These are phyloP conservation scores for Irpex sp. DNA, from an alignment of 1,284 basidiomycete species.

Conservation along the genomic window DNA sequence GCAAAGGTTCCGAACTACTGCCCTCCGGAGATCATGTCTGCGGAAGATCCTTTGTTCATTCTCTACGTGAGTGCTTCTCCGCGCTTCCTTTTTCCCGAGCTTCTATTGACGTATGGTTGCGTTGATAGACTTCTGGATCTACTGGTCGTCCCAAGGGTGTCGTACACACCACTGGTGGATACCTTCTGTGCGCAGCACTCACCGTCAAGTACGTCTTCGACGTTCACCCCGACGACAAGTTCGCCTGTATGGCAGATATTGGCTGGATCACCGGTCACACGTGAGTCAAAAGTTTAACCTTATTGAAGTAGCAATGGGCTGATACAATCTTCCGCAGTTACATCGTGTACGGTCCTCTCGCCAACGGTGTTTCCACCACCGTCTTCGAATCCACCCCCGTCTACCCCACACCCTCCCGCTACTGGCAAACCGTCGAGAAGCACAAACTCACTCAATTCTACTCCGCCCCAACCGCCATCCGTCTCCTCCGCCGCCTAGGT, in stretches of 20 bases:
- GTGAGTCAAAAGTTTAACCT: slow-evolving; percentile 31
- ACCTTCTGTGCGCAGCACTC: slow-evolving; percentile 84
- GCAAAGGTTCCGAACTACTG: slow-evolving; percentile 85
- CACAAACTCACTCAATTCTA: slow-evolving; percentile 95
- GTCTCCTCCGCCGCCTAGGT: slow-evolving; percentile 87
- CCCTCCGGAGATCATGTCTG: slow-evolving; percentile 81
- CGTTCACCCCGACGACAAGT: slow-evolving; percentile 87
- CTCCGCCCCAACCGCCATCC: slow-evolving; percentile 90
- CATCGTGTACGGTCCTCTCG: slow-evolving; percentile 95
- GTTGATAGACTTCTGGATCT: slow-evolving; percentile 82
- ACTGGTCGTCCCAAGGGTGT: slow-evolving; percentile 99
- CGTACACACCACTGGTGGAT: slow-evolving; percentile 93
- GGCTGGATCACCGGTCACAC: slow-evolving; percentile 99
- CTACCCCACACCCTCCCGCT: slow-evolving; percentile 93
- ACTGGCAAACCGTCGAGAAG: slow-evolving; percentile 95
- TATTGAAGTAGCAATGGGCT: background rate
- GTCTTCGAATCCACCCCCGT: slow-evolving; percentile 97
- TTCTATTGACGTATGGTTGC: background rate
- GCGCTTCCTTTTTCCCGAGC: background rate
- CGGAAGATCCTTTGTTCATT: slow-evolving; percentile 97
- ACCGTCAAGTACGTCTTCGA: slow-evolving; percentile 97
- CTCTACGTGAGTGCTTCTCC: slow-evolving; percentile 72
- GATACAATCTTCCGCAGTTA: slow-evolving; percentile 44
- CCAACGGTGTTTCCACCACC: slow-evolving; percentile 89
- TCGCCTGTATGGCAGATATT: slow-evolving; percentile 98